Evolutionary conservation across 2,329 filamentous ascomycete species (phyloP).

Genomic region (Aspergillus sojae): DNA sequence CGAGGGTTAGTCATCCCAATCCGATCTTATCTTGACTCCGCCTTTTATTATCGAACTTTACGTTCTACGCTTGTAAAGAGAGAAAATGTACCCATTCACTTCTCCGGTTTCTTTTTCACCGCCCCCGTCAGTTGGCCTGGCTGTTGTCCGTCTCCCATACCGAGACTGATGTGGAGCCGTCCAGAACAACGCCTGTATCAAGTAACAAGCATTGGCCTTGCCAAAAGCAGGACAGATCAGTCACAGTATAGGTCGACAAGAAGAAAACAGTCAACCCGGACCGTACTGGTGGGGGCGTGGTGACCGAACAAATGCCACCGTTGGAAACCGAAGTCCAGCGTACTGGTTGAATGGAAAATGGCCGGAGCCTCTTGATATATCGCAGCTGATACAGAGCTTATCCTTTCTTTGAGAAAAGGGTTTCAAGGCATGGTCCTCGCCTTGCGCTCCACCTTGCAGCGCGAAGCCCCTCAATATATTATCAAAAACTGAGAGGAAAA

Average conservation of each 20-base stretch:
- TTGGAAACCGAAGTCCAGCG: constrained; percentile 17
- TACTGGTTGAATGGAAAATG: constrained; percentile 16
- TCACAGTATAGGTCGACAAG: constrained; percentile 16
- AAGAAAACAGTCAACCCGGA: constrained; percentile 13
- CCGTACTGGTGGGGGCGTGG: constrained; percentile 7
- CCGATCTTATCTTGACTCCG: background rate
- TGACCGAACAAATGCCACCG: constrained; percentile 4
- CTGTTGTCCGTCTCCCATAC: constrained; percentile 8
- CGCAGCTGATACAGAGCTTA: constrained; percentile 58
- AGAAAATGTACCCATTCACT: background rate
- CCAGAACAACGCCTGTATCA: background rate
- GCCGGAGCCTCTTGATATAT: constrained; percentile 44
- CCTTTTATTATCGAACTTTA: background rate
- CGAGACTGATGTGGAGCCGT: constrained; percentile 12
- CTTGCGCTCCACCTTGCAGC: constrained; percentile 57
- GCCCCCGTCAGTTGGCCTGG: background rate
- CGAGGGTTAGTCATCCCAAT: background rate
- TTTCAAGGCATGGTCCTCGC: constrained; percentile 55
- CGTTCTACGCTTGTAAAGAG: background rate
- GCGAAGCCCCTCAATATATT: constrained; percentile 36
- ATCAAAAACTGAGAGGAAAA: constrained; percentile 7
- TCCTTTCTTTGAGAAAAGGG: constrained; percentile 36
- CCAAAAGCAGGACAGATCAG: constrained; percentile 24
- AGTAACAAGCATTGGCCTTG: background rate
- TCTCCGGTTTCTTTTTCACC: background rate